Evolutionary conservation across 768 basidiomycete genomes (phyloP).

Genomic region (Mycena rosella): DNA sequence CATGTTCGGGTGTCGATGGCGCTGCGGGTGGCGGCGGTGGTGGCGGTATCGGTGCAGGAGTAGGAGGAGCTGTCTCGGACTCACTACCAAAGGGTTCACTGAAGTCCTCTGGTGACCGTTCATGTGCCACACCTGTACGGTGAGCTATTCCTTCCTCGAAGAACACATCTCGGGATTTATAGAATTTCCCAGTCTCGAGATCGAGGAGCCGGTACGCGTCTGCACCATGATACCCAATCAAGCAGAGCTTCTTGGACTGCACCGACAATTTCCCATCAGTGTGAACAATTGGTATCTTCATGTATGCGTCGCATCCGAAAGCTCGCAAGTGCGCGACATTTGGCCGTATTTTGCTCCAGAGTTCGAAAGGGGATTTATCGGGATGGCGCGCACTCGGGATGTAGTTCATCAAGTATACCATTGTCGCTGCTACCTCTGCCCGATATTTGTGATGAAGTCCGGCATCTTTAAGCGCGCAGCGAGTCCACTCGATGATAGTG

Average conservation of each 20-base stretch:
- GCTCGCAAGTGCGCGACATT: conserved; percentile 37
- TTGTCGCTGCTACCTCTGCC: conserved; percentile 20
- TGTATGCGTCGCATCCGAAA: conserved; percentile 42
- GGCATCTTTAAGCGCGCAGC: conserved; percentile 15
- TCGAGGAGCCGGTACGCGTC: not conserved
- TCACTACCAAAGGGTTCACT: not conserved
- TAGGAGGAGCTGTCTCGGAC: too few species aligned
- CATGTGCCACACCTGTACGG: too few species aligned
- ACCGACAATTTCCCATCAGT: conserved; percentile 1
- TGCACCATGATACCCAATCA: not conserved
- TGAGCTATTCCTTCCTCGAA: not conserved
- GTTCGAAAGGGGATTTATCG: not conserved
- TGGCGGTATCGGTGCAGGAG: too few species aligned
- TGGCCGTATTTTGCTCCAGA: not conserved
- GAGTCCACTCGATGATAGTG: not conserved
- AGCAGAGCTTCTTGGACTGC: not conserved
- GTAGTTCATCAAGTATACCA: not conserved
- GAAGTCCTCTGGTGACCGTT: too few species aligned
- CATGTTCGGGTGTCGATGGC: too few species aligned
- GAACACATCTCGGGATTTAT: conserved; percentile 6
- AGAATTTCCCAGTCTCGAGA: not conserved
- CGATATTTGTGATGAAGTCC: conserved; percentile 24
- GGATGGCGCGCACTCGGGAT: not conserved
- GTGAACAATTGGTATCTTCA: conserved; percentile 25
- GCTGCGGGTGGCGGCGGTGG: too few species aligned